Evolutionary conservation across 345 rosid species (phyloP).

Genomic region (Erucastrum elatum): DNA sequence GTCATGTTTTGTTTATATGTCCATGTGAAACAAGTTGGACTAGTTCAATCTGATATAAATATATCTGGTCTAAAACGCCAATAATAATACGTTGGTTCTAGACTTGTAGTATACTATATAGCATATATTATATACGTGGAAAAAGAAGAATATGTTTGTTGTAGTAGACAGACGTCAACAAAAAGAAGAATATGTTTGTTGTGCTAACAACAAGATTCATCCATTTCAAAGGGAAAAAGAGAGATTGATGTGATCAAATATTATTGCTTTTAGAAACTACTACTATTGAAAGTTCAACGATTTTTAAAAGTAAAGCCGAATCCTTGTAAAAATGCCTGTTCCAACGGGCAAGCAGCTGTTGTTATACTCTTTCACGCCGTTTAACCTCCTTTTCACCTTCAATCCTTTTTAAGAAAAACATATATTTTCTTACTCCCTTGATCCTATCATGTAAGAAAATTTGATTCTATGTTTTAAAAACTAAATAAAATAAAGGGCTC

Average conservation of each 20-base stretch:
- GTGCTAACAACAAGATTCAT: slow-evolving; percentile 11
- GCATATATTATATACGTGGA: background rate
- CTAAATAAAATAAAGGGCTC: background rate
- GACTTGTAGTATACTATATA: background rate
- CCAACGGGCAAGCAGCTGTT: slow-evolving; percentile 29
- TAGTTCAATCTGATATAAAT: background rate
- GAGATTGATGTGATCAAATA: slow-evolving; percentile 35
- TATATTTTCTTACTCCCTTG: background rate
- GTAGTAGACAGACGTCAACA: background rate
- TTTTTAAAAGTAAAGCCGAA: slow-evolving; percentile 21
- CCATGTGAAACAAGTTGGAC: background rate
- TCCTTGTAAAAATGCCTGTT: slow-evolving; percentile 21
- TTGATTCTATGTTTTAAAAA: background rate
- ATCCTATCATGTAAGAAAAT: background rate
- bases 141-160: background rate
- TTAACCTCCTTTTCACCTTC: background rate
- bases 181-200: slow-evolving; percentile 6
- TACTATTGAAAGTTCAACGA: slow-evolving; percentile 30
- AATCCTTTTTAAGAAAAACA: background rate
- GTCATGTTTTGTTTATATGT: background rate
- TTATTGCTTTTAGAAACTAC: slow-evolving; percentile 23
- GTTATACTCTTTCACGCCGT: slow-evolving; percentile 2
- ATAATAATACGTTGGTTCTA: slow-evolving; percentile 1
- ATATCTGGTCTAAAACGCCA: background rate
- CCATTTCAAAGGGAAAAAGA: slow-evolving; percentile 5